Evolutionary conservation across 169 alveolate species (phyloP), one percentile per base, ranked within the genome.

Genomic region (Plasmodium falciparum): DNA sequence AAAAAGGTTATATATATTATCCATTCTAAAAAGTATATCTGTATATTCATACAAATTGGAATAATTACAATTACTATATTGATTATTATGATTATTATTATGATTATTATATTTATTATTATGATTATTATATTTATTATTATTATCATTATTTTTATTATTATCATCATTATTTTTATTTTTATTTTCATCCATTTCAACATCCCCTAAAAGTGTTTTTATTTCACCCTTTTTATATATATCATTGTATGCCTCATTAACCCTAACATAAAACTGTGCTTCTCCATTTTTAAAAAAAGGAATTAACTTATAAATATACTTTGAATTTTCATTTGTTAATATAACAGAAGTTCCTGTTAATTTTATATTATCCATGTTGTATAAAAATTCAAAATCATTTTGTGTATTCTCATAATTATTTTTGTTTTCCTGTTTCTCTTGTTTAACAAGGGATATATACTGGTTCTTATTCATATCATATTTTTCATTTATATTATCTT

Each of bases 221-320:
- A 20, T 49, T 39, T 45, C 22, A 3, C 11, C 5, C 29, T n/a
- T 56, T 22, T 52, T 52, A 7, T 17, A 33, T 24, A 80, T 13
- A 17, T 13, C 7, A 49, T 80, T 59, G 43, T 67, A 67, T 26
- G 90, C 17, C 12, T n/a, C 22, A 66, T 43, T 29, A 13, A 72
- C 59, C 8, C 54, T 66, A 3, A 52, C 52, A 52, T 80, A 80
- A 59, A 80, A 80, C 3, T 67, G 67, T 1, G 90, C 78, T 59
- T 80, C 90, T n/a, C 90, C 90, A 47, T 80, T 67, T 67, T 80
- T 80, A 54, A 80, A 80, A 80, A 80, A 80, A 3, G 90, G 90
- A 20, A 80, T 71, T 29, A 80, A 15, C 15, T 80, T 80, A 39
- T 80, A 80, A 33, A 80, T 80, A 61, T 52, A 80, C n/a, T 67